Base-by-base conservation (phyloP, 768 basidiomycete species). In the Trametes cingulata region DNA sequence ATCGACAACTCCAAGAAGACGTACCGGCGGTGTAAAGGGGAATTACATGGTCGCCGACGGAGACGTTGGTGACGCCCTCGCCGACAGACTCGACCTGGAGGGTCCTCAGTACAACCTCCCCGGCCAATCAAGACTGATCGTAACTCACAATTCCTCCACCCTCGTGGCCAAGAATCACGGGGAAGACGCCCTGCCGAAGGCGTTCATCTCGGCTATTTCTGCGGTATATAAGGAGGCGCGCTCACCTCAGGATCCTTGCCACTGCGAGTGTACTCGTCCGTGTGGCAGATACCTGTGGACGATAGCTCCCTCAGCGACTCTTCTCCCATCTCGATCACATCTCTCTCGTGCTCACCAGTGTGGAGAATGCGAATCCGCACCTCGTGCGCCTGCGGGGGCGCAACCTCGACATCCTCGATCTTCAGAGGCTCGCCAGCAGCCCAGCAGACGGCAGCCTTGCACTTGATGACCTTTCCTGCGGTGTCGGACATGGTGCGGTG, bases 381-480 rank as follows among this genome's bases (percentile, higher is more conserved):
- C 80, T 99, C 97, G 73, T 90, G 82, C 33, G 90, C 87, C 62
- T 78, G 79, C 39, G 97, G 97, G 48, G 96, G 95, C 19, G 90
- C 91, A 20, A 99, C 97, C 68, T 97, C 90, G 67, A 99, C 86
- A 39, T 93, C 86, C 75, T 98, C 96, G 68, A 98, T 77, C 69
- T 87, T 85, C 63, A 98, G 84, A 48, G 83, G 84, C 73, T 93
- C 83, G 65, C 90, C 90, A 13, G 95, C 94, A 55, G 82, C 93
- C 97, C 96, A 99, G 74, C 94, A 96, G 59, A 99, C 87, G 39
- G 93, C 92, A 35, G 93, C 95, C 74, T 93, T 96, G 80, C 96
- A 83, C 71, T 85, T 83, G 86, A 96, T 79, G 73, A 74, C 72
- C 73, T 91, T 87, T 63, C 94, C 93, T 67, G 74, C 78, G 48